Evolutionary conservation across 2,329 filamentous ascomycete genomes (phyloP).

Genomic region (Thelonectria olida): DNA sequence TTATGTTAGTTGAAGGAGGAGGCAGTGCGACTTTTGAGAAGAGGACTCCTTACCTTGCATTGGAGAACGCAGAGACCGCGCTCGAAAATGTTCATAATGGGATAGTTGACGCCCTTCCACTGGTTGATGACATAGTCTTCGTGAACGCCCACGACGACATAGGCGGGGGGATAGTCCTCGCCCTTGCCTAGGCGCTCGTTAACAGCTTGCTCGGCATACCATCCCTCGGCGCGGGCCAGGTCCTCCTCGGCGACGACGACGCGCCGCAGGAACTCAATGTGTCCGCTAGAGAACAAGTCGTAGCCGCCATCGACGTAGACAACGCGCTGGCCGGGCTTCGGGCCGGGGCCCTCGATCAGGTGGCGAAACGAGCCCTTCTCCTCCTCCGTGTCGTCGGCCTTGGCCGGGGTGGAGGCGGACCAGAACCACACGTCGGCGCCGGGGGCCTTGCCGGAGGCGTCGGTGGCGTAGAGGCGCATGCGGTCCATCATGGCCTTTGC

Average conservation of each 20-base stretch:
- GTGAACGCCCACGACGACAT: conserved; percentile 92
- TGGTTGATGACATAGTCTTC: conserved; percentile 95
- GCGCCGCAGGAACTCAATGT: conserved; percentile 90
- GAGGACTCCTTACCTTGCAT: conserved; percentile 74
- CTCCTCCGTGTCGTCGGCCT: conserved; percentile 56
- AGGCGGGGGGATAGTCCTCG: conserved; percentile 81
- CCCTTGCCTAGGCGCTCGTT: conserved; percentile 72
- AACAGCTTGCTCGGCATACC: conserved; percentile 74
- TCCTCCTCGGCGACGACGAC: conserved; percentile 80
- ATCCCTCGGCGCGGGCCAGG: conserved; percentile 73
- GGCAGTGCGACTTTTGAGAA: not conserved
- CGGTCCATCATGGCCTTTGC: conserved; percentile 78
- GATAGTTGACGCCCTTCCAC: conserved; percentile 98
- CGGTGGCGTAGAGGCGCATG: conserved; percentile 87
- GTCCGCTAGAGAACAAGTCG: conserved; percentile 94
- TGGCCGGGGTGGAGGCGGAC: conserved; percentile 64
- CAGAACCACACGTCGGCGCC: conserved; percentile 90
- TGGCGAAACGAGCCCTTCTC: conserved; percentile 73
- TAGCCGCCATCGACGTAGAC: conserved; percentile 98
- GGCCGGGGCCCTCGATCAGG: conserved; percentile 76
- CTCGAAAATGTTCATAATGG: conserved; percentile 99
- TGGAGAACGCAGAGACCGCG: conserved; percentile 94
- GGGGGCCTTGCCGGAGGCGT: conserved; percentile 80
- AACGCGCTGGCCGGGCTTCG: conserved; percentile 80
- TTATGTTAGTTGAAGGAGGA: conserved; percentile 15